Evolutionary conservation across 306 rosid genomes (phyloP).

Genomic region (Quercus parvula): DNA sequence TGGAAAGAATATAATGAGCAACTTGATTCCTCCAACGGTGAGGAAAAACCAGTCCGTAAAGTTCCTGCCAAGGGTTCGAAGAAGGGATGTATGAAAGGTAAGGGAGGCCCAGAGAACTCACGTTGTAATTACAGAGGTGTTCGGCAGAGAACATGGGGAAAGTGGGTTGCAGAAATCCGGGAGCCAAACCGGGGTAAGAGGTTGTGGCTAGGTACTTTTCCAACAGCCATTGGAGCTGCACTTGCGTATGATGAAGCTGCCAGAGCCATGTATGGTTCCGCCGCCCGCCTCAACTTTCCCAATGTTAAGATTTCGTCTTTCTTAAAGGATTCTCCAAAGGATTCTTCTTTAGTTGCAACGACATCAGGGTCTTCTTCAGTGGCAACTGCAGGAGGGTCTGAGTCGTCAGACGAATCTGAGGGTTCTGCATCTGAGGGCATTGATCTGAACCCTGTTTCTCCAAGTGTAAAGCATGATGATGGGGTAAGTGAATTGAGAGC

Average conservation of each 20-base stretch:
- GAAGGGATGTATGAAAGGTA: constrained; percentile 95
- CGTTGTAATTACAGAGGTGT: constrained; percentile 89
- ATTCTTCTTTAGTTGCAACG: constrained; percentile 25
- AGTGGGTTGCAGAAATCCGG: constrained; percentile 89
- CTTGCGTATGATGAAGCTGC: constrained; percentile 88
- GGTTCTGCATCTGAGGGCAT: constrained; percentile 23
- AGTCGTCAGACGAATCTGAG: constrained; percentile 42
- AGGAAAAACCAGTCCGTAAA: constrained; percentile 45
- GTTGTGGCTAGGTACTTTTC: constrained; percentile 80
- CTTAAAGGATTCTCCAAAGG: constrained; percentile 31
- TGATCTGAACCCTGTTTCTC: constrained; percentile 31
- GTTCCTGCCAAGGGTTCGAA: constrained; percentile 85
- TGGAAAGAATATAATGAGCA: constrained; percentile 69
- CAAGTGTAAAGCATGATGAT: constrained; percentile 33
- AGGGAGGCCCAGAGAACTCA: constrained; percentile 91
- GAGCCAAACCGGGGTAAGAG: constrained; percentile 75
- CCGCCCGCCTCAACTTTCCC: constrained; percentile 81
- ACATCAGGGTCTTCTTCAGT: constrained; percentile 18
- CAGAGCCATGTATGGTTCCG: constrained; percentile 70
- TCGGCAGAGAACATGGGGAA: constrained; percentile 94
- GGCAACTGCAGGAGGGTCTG: constrained; percentile 29
- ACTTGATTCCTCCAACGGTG: constrained; percentile 49
- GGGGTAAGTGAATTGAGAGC: constrained; percentile 33
- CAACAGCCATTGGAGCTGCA: constrained; percentile 79
- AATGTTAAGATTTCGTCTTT: constrained; percentile 50